These are phyloP conservation scores for Claviceps capensis DNA, from an alignment of 2,329 filamentous ascomycete genomes.

Conservation along the genomic window DNA sequence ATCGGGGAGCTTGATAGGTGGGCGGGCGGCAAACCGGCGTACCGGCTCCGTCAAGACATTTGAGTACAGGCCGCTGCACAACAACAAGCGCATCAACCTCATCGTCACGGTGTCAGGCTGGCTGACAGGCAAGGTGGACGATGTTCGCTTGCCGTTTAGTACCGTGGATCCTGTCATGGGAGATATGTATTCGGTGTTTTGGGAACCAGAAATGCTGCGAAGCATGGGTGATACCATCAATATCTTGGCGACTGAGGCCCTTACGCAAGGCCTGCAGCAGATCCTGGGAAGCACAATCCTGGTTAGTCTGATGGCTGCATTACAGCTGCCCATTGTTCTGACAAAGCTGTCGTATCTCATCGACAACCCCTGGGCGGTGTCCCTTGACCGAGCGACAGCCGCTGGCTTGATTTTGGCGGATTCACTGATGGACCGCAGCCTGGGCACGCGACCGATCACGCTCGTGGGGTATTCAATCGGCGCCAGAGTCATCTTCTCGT, in stretches of 20 bases:
- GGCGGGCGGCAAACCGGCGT: conserved; percentile 70
- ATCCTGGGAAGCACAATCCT: conserved; percentile 83
- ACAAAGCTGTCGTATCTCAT: conserved; percentile 93
- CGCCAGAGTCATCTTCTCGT: conserved; percentile 83
- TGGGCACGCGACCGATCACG: conserved; percentile 83
- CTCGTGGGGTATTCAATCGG: conserved; percentile 91
- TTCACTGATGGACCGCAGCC: conserved; percentile 78
- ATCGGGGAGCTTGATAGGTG: conserved; percentile 75
- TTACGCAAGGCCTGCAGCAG: conserved; percentile 93
- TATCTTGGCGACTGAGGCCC: conserved; percentile 91
- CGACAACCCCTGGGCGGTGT: conserved; percentile 98
- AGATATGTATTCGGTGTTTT: conserved; percentile 90
- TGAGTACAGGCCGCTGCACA: conserved; percentile 90
- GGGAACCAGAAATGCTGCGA: conserved; percentile 95
- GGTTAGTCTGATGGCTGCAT: conserved; percentile 76
- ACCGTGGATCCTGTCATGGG: conserved; percentile 97
- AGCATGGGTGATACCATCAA: conserved; percentile 99
- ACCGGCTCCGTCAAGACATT: conserved; percentile 92
- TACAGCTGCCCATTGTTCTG: conserved; percentile 83
- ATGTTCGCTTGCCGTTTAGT: conserved; percentile 88
- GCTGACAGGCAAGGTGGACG: conserved; percentile 97
- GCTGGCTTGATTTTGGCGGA: conserved; percentile 89
- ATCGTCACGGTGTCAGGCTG: conserved; percentile 92
- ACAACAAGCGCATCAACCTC: conserved; percentile 93
- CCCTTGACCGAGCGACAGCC: conserved; percentile 74